Conservation (phyloP, 192 early-diverging fungal genomes). For the Linnemannia elongata region DNA sequence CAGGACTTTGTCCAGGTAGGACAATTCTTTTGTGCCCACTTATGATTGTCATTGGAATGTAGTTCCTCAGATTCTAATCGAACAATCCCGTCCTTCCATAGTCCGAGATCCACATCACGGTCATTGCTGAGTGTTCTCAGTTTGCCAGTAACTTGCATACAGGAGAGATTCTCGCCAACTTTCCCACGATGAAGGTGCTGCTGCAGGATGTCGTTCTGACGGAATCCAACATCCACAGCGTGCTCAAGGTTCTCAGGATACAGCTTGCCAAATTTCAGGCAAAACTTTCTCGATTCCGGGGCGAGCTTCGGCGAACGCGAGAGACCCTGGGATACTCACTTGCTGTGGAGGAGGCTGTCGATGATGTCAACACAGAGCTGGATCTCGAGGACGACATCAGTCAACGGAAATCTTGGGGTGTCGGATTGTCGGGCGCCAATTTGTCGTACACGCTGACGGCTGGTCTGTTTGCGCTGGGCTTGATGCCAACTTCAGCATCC, state of each 20-base stretch:
- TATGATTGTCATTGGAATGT: background rate
- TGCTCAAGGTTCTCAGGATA: constrained; percentile 56
- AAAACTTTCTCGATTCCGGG: constrained; percentile 59
- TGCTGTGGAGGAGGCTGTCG: constrained; percentile 56
- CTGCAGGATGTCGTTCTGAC: constrained; percentile 65
- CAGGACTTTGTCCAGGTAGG: constrained; percentile 44
- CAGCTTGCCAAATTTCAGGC: constrained; percentile 61
- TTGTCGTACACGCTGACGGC: constrained; percentile 70
- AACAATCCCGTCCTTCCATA: background rate
- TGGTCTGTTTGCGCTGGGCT: constrained; percentile 63
- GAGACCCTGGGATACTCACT: constrained; percentile 61
- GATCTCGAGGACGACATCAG: constrained; percentile 51
- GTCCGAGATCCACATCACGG: constrained; percentile 64
- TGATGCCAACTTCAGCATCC: constrained; percentile 60
- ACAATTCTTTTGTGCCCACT: background rate
- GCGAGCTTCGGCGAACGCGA: constrained; percentile 54
- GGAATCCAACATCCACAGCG: constrained; percentile 38
- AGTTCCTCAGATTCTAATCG: too few relatives aligned
- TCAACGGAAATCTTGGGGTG: constrained; percentile 65
- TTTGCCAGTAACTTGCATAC: constrained; percentile 71
- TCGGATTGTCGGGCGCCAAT: constrained; percentile 69
- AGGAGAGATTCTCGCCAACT: constrained; percentile 67
- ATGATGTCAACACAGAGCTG: constrained; percentile 47
- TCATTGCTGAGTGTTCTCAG: constrained; percentile 72
- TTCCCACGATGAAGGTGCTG: constrained; percentile 70